Evolutionary conservation across 2,329 filamentous ascomycete species (phyloP).

Genomic region (Endocalyx cinctus): DNA sequence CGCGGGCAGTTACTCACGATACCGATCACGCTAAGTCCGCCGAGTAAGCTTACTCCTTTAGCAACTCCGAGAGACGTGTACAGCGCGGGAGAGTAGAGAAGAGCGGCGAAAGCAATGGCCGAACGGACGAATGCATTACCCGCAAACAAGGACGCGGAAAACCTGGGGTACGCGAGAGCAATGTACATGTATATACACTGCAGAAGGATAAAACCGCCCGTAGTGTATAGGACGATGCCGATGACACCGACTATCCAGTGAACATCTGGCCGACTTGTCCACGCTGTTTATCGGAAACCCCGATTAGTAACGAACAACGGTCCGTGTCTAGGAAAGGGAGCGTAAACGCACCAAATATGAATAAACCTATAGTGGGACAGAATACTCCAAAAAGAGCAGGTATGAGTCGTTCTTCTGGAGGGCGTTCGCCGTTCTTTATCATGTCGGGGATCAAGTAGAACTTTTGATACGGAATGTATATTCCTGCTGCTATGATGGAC

Average conservation of each 20-base stretch:
- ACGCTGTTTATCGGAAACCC: slow-evolving; percentile 19
- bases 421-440: too few relatives aligned
- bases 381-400: slow-evolving; percentile 33
- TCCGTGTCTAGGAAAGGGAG: too few relatives aligned
- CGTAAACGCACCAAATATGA: slow-evolving; percentile 27
- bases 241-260: slow-evolving; percentile 31
- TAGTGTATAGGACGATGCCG: slow-evolving; percentile 31
- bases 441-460: too few relatives aligned
- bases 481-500: slow-evolving; percentile 28
- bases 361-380: slow-evolving; percentile 31
- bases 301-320: too few relatives aligned
- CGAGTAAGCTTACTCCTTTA: slow-evolving; percentile 13
- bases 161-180: slow-evolving; percentile 15
- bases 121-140: slow-evolving; percentile 16
- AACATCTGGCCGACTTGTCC: slow-evolving; percentile 25
- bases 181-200: slow-evolving; percentile 34
- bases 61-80: slow-evolving; percentile 11
- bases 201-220: slow-evolving; percentile 22
- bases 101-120: slow-evolving; percentile 11
- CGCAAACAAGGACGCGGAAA: slow-evolving; percentile 16
- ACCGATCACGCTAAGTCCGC: too few relatives aligned
- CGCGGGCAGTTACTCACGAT: too few relatives aligned
- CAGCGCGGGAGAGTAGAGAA: slow-evolving; percentile 15
- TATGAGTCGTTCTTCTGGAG: slow-evolving; percentile 19
- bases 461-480: too few relatives aligned